phyloP scores from a whole-genome alignment of 2,329 filamentous ascomycete genomes.

The Fusarium verrucosum region DNA sequence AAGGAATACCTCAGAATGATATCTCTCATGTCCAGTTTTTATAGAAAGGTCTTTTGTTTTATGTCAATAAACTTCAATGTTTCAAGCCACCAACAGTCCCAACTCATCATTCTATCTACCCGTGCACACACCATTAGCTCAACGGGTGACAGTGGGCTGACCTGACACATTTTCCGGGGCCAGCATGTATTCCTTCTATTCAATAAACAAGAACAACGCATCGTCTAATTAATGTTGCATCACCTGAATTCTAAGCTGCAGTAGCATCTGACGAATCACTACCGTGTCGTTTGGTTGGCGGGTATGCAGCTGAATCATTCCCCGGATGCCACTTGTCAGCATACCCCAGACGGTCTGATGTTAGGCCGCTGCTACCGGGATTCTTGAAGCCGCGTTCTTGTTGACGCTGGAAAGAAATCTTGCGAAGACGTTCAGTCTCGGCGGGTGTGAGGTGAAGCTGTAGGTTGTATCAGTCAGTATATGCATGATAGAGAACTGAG shows the following conservation, averaged over 20 bases:
- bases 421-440: conserved; percentile 12
- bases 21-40: neutral
- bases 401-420: conserved; percentile 11
- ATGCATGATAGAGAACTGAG: accelerated
- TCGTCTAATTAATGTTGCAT: accelerated
- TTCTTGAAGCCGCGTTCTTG: conserved; percentile 8
- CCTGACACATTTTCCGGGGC: neutral
- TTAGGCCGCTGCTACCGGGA: conserved; percentile 6
- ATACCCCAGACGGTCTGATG: conserved; percentile 11
- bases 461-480: neutral
- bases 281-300: neutral
- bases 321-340: conserved; percentile 1
- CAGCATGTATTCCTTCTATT: neutral
- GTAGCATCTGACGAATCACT: neutral
- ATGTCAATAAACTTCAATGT: accelerated
- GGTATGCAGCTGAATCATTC: neutral
- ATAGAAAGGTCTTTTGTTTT: neutral
- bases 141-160: neutral
- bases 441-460: conserved; percentile 21
- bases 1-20: neutral
- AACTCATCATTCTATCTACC: neutral
- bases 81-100: neutral
- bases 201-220: neutral
- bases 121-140: too few relatives aligned
- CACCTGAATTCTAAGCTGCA: neutral